Evolutionary conservation across 768 basidiomycete species (phyloP), one percentile per base, ranked within the genome.

Genomic region (Epithele typhae): DNA sequence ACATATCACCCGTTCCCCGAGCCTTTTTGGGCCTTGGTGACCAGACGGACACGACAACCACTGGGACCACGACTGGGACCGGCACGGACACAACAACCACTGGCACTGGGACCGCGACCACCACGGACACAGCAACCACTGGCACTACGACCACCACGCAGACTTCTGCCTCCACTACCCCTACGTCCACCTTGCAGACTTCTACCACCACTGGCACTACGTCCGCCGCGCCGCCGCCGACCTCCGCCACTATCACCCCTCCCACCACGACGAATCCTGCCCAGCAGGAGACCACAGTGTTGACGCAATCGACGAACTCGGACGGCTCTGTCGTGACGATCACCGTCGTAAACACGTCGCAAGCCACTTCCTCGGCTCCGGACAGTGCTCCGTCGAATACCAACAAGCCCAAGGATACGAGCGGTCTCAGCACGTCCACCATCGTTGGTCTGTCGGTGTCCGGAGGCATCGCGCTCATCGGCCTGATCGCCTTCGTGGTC

Each of bases 361-460:
- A 60, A 8, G 35, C 42, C 21, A 33, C 58, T 9, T 32, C 30
- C 9, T 32, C 37, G 39, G n/a, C n/a, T n/a, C n/a, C n/a, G n/a
- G n/a, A n/a, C n/a, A n/a, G n/a, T n/a, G n/a, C n/a, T n/a, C n/a
- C n/a, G n/a, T n/a, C n/a, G n/a, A n/a, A 52, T 21, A 46, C 59
- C 25, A 51, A 52, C 34, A 49, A 49, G 45, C 60, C 64, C 25
- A 40, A 19, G 22, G 38, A 40, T 21, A 46, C 60, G 22, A 49
- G 48, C 14, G 73, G 80, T n/a, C 61, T 88, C 15, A 64, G 80
- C 37, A 82, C 77, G 5, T 84, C 85, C 3, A 84, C 86, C 33
- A 87, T 92, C 58, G 64, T 91, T 36, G 90, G 88, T 25, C 71
- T 92, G 48, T 83, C 87, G 0, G 87, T 92, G 19, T 82, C 87